These are phyloP conservation scores for Diospyros lotus DNA, from an alignment of 148 eudicot species.

Conservation along the genomic window DNA sequence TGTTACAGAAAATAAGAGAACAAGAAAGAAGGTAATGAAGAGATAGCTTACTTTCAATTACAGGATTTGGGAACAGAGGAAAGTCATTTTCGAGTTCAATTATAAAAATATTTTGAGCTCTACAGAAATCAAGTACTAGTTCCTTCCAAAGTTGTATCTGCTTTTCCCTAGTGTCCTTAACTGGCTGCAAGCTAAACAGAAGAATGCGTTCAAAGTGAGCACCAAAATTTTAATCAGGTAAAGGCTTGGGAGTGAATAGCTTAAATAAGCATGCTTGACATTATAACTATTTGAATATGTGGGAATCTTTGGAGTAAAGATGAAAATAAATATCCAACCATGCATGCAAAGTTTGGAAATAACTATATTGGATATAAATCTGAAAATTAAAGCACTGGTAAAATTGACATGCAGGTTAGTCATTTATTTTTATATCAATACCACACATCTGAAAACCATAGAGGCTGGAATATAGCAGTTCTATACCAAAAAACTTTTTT, in stretches of 20 bases:
- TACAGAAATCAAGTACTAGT: constrained; percentile 81
- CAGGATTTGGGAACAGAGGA: constrained; percentile 69
- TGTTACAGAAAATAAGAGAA: background rate
- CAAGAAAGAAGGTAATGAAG: background rate
- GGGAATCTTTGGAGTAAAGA: background rate
- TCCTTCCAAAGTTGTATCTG: constrained; percentile 97
- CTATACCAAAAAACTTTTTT: background rate
- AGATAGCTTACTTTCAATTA: constrained; percentile 66
- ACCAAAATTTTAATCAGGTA: background rate
- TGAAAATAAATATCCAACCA: background rate
- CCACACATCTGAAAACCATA: background rate
- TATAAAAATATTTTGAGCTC: constrained; percentile 66
- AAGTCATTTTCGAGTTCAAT: constrained; percentile 77
- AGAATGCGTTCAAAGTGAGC: background rate
- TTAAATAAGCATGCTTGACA: background rate
- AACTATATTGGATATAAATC: background rate
- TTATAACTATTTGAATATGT: background rate
- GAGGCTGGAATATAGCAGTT: background rate
- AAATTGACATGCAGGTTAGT: background rate
- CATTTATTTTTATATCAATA: background rate
- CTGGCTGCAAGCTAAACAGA: constrained; percentile 75
- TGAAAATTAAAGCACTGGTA: background rate
- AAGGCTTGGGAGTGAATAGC: background rate
- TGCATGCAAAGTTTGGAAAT: too few relatives aligned
- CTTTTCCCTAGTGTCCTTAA: constrained; percentile 88